A percentile compares a stretch with the other conserved stretches of the same genome.
phyloP scores from a whole-genome alignment of 106 monocot genomes.

The Acanthochlamys bracteata region DNA sequence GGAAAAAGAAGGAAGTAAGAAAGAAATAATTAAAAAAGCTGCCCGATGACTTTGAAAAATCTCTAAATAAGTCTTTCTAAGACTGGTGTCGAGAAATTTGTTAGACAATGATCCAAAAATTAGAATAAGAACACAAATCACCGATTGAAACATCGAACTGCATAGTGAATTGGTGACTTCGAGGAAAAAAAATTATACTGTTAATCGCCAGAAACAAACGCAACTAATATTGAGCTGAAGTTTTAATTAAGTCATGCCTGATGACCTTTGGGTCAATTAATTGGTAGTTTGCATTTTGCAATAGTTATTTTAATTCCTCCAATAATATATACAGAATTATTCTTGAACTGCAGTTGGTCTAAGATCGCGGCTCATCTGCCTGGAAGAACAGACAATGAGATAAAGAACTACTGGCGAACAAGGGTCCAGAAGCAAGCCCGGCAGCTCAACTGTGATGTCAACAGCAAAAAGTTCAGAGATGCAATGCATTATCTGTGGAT shows the following conservation, averaged over 20 bases:
- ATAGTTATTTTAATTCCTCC: neutral
- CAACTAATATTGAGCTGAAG: neutral
- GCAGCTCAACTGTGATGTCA: slow-evolving; percentile 39
- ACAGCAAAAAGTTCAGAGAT: slow-evolving; percentile 35
- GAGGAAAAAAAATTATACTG: no score
- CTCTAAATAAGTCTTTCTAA: no score
- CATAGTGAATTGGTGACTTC: no score
- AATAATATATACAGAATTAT: neutral
- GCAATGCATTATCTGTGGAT: slow-evolving; percentile 25
- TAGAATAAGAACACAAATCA: no score
- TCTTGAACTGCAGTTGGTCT: slow-evolving; percentile 39
- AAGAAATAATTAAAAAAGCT: no score
- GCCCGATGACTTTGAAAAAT: no score
- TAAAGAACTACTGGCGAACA: slow-evolving; percentile 92
- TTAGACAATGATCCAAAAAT: no score
- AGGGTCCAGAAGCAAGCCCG: slow-evolving; percentile 82
- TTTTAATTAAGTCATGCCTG: no score
- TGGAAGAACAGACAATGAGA: slow-evolving; percentile 70
- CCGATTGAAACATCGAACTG: no score
- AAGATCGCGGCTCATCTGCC: slow-evolving; percentile 78
- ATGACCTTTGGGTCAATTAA: no score
- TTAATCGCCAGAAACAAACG: neutral
- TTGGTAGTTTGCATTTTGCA: neutral
- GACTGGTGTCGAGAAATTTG: no score
- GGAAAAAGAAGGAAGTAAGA: no score